Evolutionary conservation across 2,329 filamentous ascomycete genomes (phyloP).

Genomic region (Nemania diffusa): DNA sequence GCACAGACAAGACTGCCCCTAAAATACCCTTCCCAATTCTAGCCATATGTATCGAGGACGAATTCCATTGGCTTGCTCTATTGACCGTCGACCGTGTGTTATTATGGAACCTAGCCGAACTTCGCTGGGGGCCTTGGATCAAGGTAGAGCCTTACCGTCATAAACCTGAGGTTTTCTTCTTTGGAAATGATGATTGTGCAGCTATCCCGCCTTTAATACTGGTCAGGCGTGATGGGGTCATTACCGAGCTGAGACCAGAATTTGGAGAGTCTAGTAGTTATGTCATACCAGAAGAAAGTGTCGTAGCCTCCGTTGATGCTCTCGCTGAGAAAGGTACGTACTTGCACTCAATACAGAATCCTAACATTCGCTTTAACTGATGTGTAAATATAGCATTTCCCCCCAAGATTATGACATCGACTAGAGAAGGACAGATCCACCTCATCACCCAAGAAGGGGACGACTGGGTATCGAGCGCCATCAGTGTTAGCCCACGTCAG

Average conservation of each 20-base stretch:
- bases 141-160: constrained; percentile 67
- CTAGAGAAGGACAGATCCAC: constrained; percentile 47
- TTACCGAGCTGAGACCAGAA: constrained; percentile 67
- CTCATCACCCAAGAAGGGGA: constrained; percentile 49
- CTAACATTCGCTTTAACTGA: constrained; percentile 29
- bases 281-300: constrained; percentile 61
- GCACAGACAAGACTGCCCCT: constrained; percentile 54
- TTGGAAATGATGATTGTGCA: constrained; percentile 57
- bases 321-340: constrained; percentile 59
- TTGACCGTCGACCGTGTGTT: constrained; percentile 68
- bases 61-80: constrained; percentile 73
- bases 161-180: constrained; percentile 71
- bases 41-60: constrained; percentile 71
- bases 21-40: constrained; percentile 67
- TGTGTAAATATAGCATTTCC: constrained; percentile 39
- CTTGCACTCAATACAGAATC: neutral
- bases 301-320: constrained; percentile 61
- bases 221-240: constrained; percentile 70
- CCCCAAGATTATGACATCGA: constrained; percentile 49
- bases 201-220: constrained; percentile 64
- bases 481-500: constrained; percentile 52
- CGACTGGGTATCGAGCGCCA: constrained; percentile 62
- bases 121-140: constrained; percentile 65
- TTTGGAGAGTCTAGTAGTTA: constrained; percentile 56
- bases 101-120: constrained; percentile 71